Conservation (phyloP, 2,329 filamentous ascomycete species). For the Fusarium proliferatum region DNA sequence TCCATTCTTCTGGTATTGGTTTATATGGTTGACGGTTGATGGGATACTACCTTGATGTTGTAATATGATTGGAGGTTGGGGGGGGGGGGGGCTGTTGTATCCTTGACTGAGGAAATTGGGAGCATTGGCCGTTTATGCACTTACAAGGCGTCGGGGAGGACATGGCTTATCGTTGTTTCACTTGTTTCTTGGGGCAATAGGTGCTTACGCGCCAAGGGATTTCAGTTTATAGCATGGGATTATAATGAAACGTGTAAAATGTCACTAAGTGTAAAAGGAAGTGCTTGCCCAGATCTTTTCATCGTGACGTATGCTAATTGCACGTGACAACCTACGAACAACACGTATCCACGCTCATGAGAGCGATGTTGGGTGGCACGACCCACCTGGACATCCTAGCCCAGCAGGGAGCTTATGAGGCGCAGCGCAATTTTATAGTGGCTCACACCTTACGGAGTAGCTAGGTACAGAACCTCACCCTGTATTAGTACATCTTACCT, state of each 20-base stretch:
- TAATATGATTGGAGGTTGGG: constrained; percentile 46
- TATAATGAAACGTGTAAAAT: constrained; percentile 44
- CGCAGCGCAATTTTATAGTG: constrained; percentile 42
- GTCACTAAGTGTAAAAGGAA: constrained; percentile 8
- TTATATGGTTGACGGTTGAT: constrained; percentile 34
- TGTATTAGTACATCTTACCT: constrained; percentile 35
- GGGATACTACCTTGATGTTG: constrained; percentile 37
- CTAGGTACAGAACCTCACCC: constrained; percentile 17
- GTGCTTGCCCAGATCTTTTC: neutral
- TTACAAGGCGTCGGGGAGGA: constrained; percentile 44
- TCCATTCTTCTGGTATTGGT: constrained; percentile 31
- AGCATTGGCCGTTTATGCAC: constrained; percentile 45
- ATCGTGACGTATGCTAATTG: neutral
- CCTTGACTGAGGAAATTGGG: constrained; percentile 38
- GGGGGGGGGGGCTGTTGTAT: constrained; percentile 25
- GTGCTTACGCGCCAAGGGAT: constrained; percentile 38
- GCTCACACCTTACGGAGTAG: constrained; percentile 20
- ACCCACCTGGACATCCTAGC: constrained; percentile 26
- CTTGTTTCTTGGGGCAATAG: constrained; percentile 29
- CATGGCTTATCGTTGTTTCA: constrained; percentile 35
- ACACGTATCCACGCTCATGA: constrained; percentile 22
- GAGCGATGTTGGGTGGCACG: constrained; percentile 12
- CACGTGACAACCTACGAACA: constrained; percentile 32
- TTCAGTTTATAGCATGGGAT: constrained; percentile 39
- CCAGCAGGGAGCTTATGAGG: constrained; percentile 40